Base-by-base conservation (phyloP, 768 basidiomycete genomes). In the Lentinula raphanica region DNA sequence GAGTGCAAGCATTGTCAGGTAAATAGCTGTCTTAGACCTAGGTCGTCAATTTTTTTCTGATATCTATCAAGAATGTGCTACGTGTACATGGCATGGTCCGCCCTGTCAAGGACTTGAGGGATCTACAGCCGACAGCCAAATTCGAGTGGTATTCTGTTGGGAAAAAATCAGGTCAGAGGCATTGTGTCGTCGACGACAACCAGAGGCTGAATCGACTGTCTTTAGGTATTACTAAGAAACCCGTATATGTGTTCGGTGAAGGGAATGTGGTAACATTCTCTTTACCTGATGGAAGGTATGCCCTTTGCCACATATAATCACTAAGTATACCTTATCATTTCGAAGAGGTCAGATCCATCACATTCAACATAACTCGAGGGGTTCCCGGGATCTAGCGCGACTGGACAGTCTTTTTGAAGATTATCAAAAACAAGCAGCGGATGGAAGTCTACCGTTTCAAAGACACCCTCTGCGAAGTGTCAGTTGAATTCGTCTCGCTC, bases 381-480 rank as follows among this genome's bases (percentile, higher is more conserved):
- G 75, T 12, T 74, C 74, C 9, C 32, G 32, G 32, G 32, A 35
- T 3, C 62, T 66, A 6, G 74, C 70, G 1, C 80, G 83, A 28
- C 87, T 86, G 1, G 77, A 91, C 61, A 39, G 66, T 8, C 80
- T 89, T 36, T 89, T 92, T 62, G 59, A 69, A 49, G 67, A 80
- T 23, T 93, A 92, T 68, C 90, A 93, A 67, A 66, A 72, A 28
- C 80, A 90, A 64, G 90, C 88, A 8, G 67, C 70, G 11, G 64
- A 72, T 1, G 86, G 86, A 12, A 68, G 67, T 23, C 67, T 93
- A 39, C 73, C 70, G 31, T 90, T 93, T 68, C 79, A 86, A 53
- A 76, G 90, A 58, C 90, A 85, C 79, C 89, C 90, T 7, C 66
- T 92, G 63, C 76, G 82, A 75, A 73, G 73, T 59, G 90, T 91